phyloP scores from a whole-genome alignment of 257 asterid genomes.

The Fraxinus anomala region DNA sequence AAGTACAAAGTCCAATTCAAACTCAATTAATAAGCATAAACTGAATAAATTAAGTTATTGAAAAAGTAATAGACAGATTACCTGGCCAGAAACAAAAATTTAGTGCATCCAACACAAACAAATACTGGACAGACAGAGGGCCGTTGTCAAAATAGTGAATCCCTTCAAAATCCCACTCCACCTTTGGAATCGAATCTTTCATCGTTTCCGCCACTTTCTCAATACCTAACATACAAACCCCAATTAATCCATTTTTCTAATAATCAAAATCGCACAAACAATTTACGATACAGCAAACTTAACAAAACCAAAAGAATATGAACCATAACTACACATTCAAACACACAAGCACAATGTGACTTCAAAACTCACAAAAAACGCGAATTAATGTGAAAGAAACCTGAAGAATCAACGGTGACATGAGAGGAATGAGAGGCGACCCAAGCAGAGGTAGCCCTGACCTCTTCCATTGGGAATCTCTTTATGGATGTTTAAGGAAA shows the following conservation, averaged over 20 bases:
- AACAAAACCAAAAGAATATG: not conserved
- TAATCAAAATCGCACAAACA: not conserved
- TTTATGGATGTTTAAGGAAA: not conserved
- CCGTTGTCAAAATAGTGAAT: slow-evolving; percentile 92
- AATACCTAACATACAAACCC: slow-evolving; percentile 44
- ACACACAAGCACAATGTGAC: not conserved
- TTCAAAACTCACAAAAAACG: not conserved
- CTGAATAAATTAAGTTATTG: not conserved
- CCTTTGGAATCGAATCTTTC: slow-evolving; percentile 76
- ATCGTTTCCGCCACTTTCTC: slow-evolving; percentile 66
- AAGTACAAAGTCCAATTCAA: not conserved
- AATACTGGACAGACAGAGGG: slow-evolving; percentile 90
- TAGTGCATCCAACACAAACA: slow-evolving; percentile 86
- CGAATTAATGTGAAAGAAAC: slow-evolving; percentile 36
- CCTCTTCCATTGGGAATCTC: slow-evolving; percentile 61
- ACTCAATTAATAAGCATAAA: not conserved
- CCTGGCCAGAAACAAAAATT: slow-evolving; percentile 99
- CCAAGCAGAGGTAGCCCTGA: slow-evolving; percentile 84
- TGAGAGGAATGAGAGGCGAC: slow-evolving; percentile 83
- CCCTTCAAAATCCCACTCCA: slow-evolving; percentile 97
- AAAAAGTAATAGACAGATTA: slow-evolving; percentile 23
- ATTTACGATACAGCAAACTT: not conserved
- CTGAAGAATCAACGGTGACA: slow-evolving; percentile 71
- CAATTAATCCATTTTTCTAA: not conserved
- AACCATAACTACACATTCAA: not conserved